Evolutionary conservation across 1,139 yeast genomes (phyloP).

Genomic region (Candida anutae): DNA sequence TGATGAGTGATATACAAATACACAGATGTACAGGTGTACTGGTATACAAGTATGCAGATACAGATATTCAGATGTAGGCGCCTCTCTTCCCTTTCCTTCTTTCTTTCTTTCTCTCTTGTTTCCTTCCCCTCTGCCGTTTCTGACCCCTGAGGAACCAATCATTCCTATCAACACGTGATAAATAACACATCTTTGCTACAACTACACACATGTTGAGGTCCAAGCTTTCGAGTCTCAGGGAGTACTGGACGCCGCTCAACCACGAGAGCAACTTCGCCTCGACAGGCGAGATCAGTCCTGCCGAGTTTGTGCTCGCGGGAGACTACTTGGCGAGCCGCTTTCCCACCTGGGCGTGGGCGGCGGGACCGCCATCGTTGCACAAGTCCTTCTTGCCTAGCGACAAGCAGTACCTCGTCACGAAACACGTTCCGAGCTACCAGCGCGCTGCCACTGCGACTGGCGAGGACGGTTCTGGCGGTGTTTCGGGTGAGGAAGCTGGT

Average conservation of each 20-base stretch:
- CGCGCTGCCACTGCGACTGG: conserved; percentile 56
- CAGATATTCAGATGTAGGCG: background rate
- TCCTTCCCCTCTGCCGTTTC: conserved; percentile 1
- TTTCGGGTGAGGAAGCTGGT: conserved; percentile 24
- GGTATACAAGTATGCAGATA: too few relatives aligned
- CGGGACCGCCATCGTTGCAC: conserved; percentile 52
- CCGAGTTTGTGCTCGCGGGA: conserved; percentile 89
- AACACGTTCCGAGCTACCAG: conserved; percentile 79
- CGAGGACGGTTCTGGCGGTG: conserved; percentile 24
- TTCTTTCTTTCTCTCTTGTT: too few relatives aligned
- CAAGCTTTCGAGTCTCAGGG: conserved; percentile 76
- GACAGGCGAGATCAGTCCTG: conserved; percentile 92
- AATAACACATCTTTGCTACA: background rate
- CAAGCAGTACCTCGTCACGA: conserved; percentile 80
- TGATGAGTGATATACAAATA: too few relatives aligned
- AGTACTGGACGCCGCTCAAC: conserved; percentile 84
- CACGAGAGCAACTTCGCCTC: conserved; percentile 73
- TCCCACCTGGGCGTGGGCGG: conserved; percentile 95
- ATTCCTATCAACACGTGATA: too few relatives aligned
- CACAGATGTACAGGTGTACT: too few relatives aligned
- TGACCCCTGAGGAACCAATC: too few relatives aligned
- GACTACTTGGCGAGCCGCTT: conserved; percentile 83
- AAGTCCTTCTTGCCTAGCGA: conserved; percentile 76
- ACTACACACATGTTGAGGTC: conserved; percentile 47
- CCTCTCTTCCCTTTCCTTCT: conserved; percentile 1